Evolutionary conservation across 1,284 basidiomycete species (phyloP).

Genomic region (Ganoderma leucocontextum): DNA sequence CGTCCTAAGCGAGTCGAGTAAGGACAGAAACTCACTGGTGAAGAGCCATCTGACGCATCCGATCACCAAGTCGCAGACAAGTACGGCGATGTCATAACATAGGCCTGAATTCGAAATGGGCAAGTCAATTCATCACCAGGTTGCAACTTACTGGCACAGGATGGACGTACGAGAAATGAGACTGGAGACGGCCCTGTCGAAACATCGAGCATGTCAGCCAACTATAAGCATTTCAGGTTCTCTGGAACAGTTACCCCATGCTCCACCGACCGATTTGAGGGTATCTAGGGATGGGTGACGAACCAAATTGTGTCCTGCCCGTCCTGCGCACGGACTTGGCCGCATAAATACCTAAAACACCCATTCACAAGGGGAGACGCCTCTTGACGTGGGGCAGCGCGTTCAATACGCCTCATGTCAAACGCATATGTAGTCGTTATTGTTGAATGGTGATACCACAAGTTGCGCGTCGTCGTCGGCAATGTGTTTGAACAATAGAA

Average conservation of each 20-base stretch:
- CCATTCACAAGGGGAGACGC: background rate
- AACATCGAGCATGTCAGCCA: background rate
- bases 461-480: background rate
- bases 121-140: no score
- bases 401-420: background rate
- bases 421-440: background rate
- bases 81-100: background rate
- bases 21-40: background rate
- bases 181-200: background rate
- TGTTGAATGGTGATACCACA: background rate
- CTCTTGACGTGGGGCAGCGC: background rate
- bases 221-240: background rate
- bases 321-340: background rate
- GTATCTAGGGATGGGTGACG: background rate
- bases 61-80: background rate
- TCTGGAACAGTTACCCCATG: background rate
- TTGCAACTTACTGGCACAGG: no score
- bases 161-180: background rate
- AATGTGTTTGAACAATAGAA: background rate
- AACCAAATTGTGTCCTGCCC: background rate
- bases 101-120: background rate
- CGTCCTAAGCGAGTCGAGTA: background rate
- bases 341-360: background rate
- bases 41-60: background rate
- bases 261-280: background rate